Base-by-base conservation (phyloP, 2,329 filamentous ascomycete species). In the Colletotrichum sp. region DNA sequence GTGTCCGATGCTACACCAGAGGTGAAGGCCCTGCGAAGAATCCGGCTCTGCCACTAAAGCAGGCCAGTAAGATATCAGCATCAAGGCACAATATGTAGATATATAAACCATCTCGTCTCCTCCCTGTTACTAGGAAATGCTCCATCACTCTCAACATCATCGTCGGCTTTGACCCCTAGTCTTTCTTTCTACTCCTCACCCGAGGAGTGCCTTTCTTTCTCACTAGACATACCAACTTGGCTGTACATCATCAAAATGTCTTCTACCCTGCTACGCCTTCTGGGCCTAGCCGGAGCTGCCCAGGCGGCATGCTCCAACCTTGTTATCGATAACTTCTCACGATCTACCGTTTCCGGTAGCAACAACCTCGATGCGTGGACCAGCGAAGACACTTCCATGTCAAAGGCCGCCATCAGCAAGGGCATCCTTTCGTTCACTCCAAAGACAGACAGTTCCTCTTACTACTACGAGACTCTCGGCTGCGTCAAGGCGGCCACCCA, bases 401-500 rank as follows among this genome's bases (percentile, higher is more conserved):
- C 82, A 8, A 80, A 76, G 81, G 85, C 78, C 81, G 87, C 80
- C 57, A 85, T 83, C 55, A 82, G 81, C 21, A 81, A 82, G 28
- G 86, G 87, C 68, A 84, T 87, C 36, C 84, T 91, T 26, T 85
- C 85, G 6, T 89, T 91, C 81, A 87, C 85, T 13, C 87, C 88
- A 36, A 88, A 86, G 76, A 12, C 39, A 14, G 70, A 75, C 28
- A 78, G 83, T 14, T 78, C 78, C 21, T 88, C 89, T n/a, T 91
- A 91, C 82, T 90, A 90, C 77, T 91, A 91, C 78, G 89, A 90
- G 80, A 88, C 86, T 2, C 87, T 91, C 71, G 78, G 81, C 0
- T 91, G 89, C 81, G 83, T 87, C 77, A 83, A 84, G 39, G 86
- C 88, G 24, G 80, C 82, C 16, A 85, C 82, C 48, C 83, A 87